A percentile compares a stretch with the other conserved stretches of the same genome.
These are phyloP conservation scores for Kluyveromyces nonfermentans DNA, from an alignment of 805 yeast genomes.

Conservation along the genomic window DNA sequence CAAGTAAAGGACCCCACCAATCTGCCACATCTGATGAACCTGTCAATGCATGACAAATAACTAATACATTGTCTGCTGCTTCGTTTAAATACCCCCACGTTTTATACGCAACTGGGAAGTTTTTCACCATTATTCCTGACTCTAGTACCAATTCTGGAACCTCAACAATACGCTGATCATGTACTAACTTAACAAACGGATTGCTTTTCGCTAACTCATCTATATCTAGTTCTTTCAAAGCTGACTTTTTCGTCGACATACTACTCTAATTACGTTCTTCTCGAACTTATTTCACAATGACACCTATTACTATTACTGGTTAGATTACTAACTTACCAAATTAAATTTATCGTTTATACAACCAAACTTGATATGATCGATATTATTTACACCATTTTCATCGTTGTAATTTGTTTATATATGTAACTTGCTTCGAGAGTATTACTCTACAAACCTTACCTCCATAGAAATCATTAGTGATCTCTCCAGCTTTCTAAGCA, in stretches of 20 bases:
- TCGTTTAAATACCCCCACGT: constrained; percentile 86
- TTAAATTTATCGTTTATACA: too few species aligned
- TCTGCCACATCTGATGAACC: constrained; percentile 93
- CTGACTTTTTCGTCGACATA: background rate
- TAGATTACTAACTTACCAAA: too few species aligned
- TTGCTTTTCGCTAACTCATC: constrained; percentile 32
- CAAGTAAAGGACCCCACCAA: constrained; percentile 98
- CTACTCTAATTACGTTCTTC: too few species aligned
- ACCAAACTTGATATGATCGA: too few species aligned
- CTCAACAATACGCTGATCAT: constrained; percentile 68
- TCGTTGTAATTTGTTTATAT: too few species aligned
- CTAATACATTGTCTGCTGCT: constrained; percentile 62
- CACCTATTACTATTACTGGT: too few species aligned
- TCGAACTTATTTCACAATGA: too few species aligned
- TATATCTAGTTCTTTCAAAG: constrained; percentile 17
- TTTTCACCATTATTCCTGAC: constrained; percentile 58
- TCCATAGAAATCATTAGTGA: too few species aligned
- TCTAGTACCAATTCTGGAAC: constrained; percentile 70
- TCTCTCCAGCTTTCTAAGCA: too few species aligned
- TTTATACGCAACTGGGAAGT: constrained; percentile 90
- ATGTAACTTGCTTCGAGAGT: too few species aligned
- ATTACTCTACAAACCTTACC: too few species aligned
- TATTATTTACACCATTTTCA: too few species aligned
- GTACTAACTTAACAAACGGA: constrained; percentile 59
- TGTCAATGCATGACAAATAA: constrained; percentile 93